Base-by-base conservation (phyloP, 1,284 basidiomycete genomes). In the Sanguinoderma infundibulare region DNA sequence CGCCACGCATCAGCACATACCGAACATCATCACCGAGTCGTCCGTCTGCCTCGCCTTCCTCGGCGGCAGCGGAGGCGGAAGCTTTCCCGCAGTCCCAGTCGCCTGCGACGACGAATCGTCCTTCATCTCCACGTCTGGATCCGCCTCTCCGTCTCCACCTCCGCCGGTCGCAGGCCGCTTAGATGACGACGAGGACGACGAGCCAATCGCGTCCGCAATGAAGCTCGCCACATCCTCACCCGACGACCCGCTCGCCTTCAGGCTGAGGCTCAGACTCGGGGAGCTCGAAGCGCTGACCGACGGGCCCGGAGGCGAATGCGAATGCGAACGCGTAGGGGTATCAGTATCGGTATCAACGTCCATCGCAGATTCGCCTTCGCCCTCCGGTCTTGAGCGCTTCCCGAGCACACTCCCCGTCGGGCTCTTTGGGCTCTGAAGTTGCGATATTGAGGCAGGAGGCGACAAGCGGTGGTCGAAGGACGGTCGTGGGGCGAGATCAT, bases 11-110 rank as follows among this genome's bases (percentile, higher is more conserved):
- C 35, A 15, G 17, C 28, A 63, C 61, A 0, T 72, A 93, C 94
- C 95, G 71, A 97, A 97, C 84, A 95, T 91, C 91, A 97, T 94
- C 17, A 87, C 85, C 3, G 87, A 91, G 66, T 91, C 87, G n/a
- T 83, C 87, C 17, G 74, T 78, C 56, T 80, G 80, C 15, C 82
- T 77, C n/a, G n/a, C 38, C 65, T 85, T 88, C 60, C 88, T 79
- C 2, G 87, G 83, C 22, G 91, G 89, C 12, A 90, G 75, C 14
- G 87, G 81, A 10, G 87, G 81, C 3, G 87, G 84, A 9, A 86
- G 83, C 62, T 32, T 40, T 20, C 32, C 42, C 5, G 24, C 49
- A 39, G 83, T 85, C 20, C 28, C 46, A 70, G 15, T 64, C 34
- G 14, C 64, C 46, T 55, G 67, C 34, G 63, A 61, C 35, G 36